Percentiles rank a stretch among this genome's conserved stretches.
Evolutionary conservation across 2,329 filamentous ascomycete species (phyloP).

Genomic region (Arthrinium puccinioides): DNA sequence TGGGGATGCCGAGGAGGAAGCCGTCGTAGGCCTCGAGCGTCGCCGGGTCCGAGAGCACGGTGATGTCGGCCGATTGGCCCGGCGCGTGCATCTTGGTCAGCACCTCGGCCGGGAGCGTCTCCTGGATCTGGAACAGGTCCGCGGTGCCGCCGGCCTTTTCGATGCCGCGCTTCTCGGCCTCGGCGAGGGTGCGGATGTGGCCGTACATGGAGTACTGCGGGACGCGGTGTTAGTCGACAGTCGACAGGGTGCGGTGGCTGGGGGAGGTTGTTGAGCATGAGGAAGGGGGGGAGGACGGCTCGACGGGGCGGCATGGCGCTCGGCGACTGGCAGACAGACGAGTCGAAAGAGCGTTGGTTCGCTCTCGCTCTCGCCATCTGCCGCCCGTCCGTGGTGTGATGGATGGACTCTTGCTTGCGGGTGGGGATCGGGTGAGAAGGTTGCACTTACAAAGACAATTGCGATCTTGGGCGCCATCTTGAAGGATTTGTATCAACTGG

Average conservation of each 20-base stretch:
- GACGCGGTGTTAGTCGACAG: too few species aligned
- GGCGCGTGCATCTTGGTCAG: conserved; percentile 88
- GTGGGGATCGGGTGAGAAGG: too few species aligned
- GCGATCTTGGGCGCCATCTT: conserved; percentile 86
- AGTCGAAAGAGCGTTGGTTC: too few species aligned
- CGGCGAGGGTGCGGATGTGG: conserved; percentile 76
- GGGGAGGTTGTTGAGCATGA: not conserved
- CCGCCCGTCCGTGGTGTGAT: not conserved
- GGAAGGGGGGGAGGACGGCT: too few species aligned
- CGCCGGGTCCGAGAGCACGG: conserved; percentile 49
- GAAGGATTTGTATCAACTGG: conserved; percentile 16
- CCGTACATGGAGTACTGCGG: conserved; percentile 86
- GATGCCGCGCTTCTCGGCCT: conserved; percentile 86
- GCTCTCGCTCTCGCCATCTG: too few species aligned
- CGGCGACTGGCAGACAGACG: too few species aligned
- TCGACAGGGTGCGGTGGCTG: not conserved
- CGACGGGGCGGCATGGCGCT: too few species aligned
- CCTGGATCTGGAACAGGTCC: conserved; percentile 79
- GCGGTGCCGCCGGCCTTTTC: conserved; percentile 76
- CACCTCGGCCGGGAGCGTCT: conserved; percentile 81
- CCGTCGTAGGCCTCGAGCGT: conserved; percentile 72
- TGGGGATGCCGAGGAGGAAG: conserved; percentile 90
- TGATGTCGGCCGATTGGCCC: conserved; percentile 60
- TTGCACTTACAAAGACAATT: conserved; percentile 70
- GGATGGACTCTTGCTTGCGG: too few species aligned